Percentiles rank a stretch among this genome's conserved stretches.
These are phyloP conservation scores for Tylopilus sp. DNA, from an alignment of 768 basidiomycete species.

Conservation along the genomic window DNA sequence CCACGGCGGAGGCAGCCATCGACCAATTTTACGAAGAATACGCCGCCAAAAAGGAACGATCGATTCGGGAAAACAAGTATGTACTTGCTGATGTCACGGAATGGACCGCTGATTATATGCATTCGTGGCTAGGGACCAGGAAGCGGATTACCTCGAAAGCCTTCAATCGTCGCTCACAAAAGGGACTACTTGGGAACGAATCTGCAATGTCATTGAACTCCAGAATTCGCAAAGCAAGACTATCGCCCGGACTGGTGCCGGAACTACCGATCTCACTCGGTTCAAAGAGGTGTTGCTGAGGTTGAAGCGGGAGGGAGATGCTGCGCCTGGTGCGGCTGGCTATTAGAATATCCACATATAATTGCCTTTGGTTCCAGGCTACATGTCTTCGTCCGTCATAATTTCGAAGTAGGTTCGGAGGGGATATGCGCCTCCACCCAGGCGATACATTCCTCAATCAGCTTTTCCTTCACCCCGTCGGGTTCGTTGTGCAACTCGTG, in stretches of 20 bases:
- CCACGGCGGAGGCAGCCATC: slow-evolving; percentile 80
- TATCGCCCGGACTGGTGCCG: slow-evolving; percentile 77
- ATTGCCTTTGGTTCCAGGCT: background rate
- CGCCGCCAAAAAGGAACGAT: slow-evolving; percentile 81
- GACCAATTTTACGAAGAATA: slow-evolving; percentile 92
- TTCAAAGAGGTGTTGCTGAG: slow-evolving; percentile 92
- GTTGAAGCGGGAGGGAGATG: slow-evolving; percentile 84
- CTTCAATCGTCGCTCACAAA: slow-evolving; percentile 73
- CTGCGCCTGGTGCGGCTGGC: slow-evolving; percentile 89
- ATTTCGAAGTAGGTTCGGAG: slow-evolving; percentile 14
- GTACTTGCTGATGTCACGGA: background rate
- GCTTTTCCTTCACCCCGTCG: slow-evolving; percentile 59
- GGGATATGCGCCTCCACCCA: slow-evolving; percentile 41
- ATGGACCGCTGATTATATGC: background rate
- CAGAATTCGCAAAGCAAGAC: slow-evolving; percentile 99
- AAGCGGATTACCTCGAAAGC: slow-evolving; percentile 72
- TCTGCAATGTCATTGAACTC: slow-evolving; percentile 79
- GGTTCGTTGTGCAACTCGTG: slow-evolving; percentile 79
- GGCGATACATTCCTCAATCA: slow-evolving; percentile 49
- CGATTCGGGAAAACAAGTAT: slow-evolving; percentile 94
- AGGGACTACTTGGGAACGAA: slow-evolving; percentile 96
- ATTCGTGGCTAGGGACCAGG: slow-evolving; percentile 63
- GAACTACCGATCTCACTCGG: slow-evolving; percentile 84
- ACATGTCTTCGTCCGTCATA: slow-evolving; percentile 15
- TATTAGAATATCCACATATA: slow-evolving; percentile 49